Percentiles rank a stretch among this genome's conserved stretches.
Evolutionary conservation across 768 basidiomycete species (phyloP).

Genomic region (Suillus luteus): DNA sequence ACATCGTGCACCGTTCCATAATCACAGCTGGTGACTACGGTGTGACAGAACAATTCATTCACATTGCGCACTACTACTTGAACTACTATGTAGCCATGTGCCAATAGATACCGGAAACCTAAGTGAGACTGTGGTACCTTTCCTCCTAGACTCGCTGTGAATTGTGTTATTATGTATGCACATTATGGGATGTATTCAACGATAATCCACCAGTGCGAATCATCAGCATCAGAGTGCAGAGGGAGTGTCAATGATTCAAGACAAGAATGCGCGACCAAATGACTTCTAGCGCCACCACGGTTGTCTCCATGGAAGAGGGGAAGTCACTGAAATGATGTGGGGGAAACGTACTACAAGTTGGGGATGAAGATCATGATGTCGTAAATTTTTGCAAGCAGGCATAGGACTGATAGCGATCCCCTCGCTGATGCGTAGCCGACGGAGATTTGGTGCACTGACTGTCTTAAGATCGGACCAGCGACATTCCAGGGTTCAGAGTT

Average conservation of each 20-base stretch:
- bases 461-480: background rate
- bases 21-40: background rate
- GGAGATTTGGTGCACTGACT: background rate
- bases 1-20: background rate
- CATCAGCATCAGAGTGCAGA: background rate
- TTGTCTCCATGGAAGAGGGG: background rate
- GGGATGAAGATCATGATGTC: background rate
- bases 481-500: background rate
- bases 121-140: background rate
- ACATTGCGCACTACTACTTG: background rate
- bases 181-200: too few relatives aligned
- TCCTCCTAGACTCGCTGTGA: background rate
- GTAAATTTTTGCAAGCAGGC: background rate
- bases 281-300: background rate
- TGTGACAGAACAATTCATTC: background rate
- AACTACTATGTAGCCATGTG: background rate
- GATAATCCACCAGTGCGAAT: background rate
- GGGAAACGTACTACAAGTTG: background rate
- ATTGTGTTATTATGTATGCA: background rate
- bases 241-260: slow-evolving; percentile 3
- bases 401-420: background rate
- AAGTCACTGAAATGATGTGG: background rate
- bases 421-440: background rate
- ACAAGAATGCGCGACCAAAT: background rate
- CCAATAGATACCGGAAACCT: background rate